Percentiles rank a stretch among this genome's conserved stretches.
Evolutionary conservation across 164 flowering plant species (phyloP).

Genomic region (Chimonanthus praecox): DNA sequence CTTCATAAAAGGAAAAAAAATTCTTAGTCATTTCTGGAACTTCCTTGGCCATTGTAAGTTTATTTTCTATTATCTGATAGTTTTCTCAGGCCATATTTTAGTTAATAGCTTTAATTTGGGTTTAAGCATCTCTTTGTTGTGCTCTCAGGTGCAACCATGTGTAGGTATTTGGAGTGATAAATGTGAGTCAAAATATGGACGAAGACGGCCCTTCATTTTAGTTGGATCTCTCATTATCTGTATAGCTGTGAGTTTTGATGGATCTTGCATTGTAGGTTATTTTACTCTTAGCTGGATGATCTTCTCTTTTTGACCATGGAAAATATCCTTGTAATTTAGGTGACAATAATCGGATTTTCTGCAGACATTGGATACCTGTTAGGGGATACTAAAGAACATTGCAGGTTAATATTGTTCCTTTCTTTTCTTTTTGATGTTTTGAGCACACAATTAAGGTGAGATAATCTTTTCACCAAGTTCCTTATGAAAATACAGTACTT

Average conservation of each 20-base stretch:
- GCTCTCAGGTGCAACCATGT: constrained; percentile 93
- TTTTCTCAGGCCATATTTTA: not conserved
- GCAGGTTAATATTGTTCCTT: constrained; percentile 53
- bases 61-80: not conserved
- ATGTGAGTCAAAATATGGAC: constrained; percentile 91
- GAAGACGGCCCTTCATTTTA: constrained; percentile 92
- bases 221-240: constrained; percentile 87
- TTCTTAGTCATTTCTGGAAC: not conserved
- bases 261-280: constrained; percentile 1
- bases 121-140: not conserved
- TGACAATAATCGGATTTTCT: constrained; percentile 94
- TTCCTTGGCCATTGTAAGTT: not conserved
- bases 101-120: too few species aligned
- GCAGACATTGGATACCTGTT: constrained; percentile 97
- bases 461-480: constrained; percentile 4
- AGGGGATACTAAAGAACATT: constrained; percentile 86
- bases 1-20: too few species aligned
- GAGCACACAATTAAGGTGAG: not conserved
- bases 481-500: constrained; percentile 49
- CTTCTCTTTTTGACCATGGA: constrained; percentile 20
- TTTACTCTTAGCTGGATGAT: constrained; percentile 4
- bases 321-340: constrained; percentile 52
- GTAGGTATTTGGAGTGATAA: constrained; percentile 99
- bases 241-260: constrained; percentile 56
- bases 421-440: not conserved